Evolutionary conservation across 164 flowering plant genomes (phyloP), one percentile per base, ranked within the genome.

Genomic region (Saururus chinensis): DNA sequence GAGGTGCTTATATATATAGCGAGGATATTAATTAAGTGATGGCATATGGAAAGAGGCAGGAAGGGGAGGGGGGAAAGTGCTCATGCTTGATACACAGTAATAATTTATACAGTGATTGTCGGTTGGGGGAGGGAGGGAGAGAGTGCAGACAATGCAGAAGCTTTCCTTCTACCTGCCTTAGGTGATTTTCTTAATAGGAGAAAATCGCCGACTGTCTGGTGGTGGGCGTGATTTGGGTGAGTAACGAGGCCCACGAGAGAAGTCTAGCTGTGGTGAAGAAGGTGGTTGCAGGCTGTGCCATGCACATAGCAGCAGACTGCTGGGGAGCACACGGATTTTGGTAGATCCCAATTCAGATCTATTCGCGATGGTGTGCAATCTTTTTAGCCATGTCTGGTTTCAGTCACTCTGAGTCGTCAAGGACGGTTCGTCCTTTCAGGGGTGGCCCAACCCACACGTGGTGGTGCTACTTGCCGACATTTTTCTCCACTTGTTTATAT

Each of bases 31-130:
- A n/a, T n/a, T n/a, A n/a, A n/a, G n/a, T n/a, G n/a, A n/a, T n/a
- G n/a, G n/a, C 14, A 53, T 42, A 17, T 57, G 61, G 67, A 56
- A 64, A 57, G 55, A 19, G 56, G 26, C 4, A 26, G 55, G 61
- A 64, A 57, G 53, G 61, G 17, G 13, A 23, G 53, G 42, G 13
- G 22, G 0, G 35, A 7, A 24, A 3, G 25, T 23, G 16, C 19
- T 23, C 23, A 58, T 6, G 16, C 14, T 12, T 17, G 11, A 45
- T 12, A 13, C 2, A 45, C 14, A 17, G 11, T 12, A 8, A 17
- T 1, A 45, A 17, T 45, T 12, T 12, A 45, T 12, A 17, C 17
- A 17, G 49, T 12, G 49, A 45, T 45, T 45, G 49, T 45, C 49
- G 49, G 49, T 45, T 30, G 37, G 37, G 37, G 21, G 25, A 22